phyloP scores from a whole-genome alignment of 1,284 basidiomycete species.

The Phylloboletellus chloephorus region DNA sequence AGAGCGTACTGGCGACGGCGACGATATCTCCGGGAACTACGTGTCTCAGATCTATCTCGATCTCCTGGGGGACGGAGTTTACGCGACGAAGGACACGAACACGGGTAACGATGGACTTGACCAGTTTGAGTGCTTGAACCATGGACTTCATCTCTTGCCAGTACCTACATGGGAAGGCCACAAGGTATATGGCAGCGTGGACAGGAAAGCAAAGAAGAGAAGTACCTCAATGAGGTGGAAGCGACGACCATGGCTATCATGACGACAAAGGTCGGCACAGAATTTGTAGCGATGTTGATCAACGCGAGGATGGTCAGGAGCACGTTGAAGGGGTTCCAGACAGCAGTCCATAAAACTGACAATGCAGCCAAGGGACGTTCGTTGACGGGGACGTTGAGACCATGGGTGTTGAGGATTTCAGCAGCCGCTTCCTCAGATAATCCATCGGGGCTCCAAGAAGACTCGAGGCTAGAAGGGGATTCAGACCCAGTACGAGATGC shows the following conservation, averaged over 20 bases:
- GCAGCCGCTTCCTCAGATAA: conserved; percentile 23
- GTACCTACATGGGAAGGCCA: conserved; percentile 15
- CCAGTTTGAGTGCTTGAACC: conserved; percentile 30
- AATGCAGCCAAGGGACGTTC: conserved; percentile 30
- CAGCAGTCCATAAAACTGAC: conserved; percentile 25
- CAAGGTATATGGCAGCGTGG: not conserved
- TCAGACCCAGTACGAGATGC: not conserved
- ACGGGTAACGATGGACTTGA: conserved; percentile 31
- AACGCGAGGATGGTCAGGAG: conserved; percentile 29
- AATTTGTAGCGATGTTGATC: conserved; percentile 28
- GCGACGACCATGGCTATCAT: conserved; percentile 32
- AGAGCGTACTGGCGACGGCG: conserved; percentile 25
- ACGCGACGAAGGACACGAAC: conserved; percentile 28
- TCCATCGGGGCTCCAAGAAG: conserved; percentile 23
- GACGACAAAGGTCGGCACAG: conserved; percentile 28
- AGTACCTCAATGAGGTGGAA: conserved; percentile 27
- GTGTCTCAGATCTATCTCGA: conserved; percentile 27
- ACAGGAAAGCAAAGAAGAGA: not conserved
- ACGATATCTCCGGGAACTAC: conserved; percentile 30
- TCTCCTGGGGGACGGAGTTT: conserved; percentile 18
- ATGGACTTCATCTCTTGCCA: conserved; percentile 32
- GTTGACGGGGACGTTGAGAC: conserved; percentile 24
- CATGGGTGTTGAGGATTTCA: conserved; percentile 19
- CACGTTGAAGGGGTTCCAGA: conserved; percentile 31
- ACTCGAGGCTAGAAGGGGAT: conserved; percentile 23